Percentiles rank a stretch among this genome's conserved stretches.
These are phyloP conservation scores for Backusella sp. DNA, from an alignment of 192 early-diverging fungal genomes.

Conservation along the genomic window DNA sequence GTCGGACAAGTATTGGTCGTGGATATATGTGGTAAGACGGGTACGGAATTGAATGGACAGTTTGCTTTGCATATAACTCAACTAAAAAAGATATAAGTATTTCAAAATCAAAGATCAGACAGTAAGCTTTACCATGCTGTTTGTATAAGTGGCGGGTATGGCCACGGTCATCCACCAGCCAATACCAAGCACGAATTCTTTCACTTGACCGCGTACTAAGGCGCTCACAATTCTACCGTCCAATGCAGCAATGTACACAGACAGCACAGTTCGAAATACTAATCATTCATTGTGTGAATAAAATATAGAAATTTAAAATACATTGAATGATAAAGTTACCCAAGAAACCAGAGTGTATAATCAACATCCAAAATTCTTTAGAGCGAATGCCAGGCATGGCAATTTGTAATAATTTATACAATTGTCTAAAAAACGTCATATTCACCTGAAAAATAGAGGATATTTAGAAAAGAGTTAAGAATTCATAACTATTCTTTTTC, in stretches of 20 bases:
- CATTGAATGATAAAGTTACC: constrained; percentile 27
- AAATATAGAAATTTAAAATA: not conserved
- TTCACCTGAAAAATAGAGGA: constrained; percentile 44
- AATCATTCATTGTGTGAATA: not conserved
- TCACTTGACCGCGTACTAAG: constrained; percentile 69
- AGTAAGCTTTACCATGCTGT: constrained; percentile 70
- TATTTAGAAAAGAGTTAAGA: too few relatives aligned
- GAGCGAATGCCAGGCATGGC: constrained; percentile 82
- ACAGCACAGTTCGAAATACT: constrained; percentile 86
- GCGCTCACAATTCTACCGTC: constrained; percentile 85
- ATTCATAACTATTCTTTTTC: too few relatives aligned
- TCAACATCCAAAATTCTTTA: constrained; percentile 85
- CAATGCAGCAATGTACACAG: constrained; percentile 86
- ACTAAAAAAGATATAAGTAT: constrained; percentile 21
- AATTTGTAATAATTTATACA: constrained; percentile 73
- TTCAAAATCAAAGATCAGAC: too few relatives aligned
- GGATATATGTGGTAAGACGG: constrained; percentile 86
- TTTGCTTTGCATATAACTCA: constrained; percentile 75
- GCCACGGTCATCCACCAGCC: constrained; percentile 92
- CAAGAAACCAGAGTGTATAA: constrained; percentile 83
- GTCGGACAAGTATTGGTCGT: constrained; percentile 80
- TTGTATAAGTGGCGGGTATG: constrained; percentile 95
- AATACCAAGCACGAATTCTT: constrained; percentile 82
- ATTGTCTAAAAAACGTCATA: constrained; percentile 49
- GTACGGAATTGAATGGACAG: constrained; percentile 80